Evolutionary conservation across 495 filamentous ascomycete genomes (phyloP), one percentile per base, ranked within the genome.

Genomic region (Neurospora sp.): DNA sequence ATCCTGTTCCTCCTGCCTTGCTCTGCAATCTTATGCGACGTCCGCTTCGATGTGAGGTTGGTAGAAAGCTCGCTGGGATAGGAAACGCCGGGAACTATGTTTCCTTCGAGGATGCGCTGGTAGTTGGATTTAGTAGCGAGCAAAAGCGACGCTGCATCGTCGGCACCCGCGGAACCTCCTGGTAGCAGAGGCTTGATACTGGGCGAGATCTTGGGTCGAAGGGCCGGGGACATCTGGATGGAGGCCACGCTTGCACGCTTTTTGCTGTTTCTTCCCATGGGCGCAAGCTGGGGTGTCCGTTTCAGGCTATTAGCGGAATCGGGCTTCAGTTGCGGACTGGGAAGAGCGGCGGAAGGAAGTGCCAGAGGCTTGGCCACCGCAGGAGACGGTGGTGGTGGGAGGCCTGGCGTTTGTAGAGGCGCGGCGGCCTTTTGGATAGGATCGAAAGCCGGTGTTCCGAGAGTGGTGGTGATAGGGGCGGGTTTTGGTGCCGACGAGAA

Each of bases 61-160:
- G 94, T 96, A 5, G 94, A 95, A 24, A 99, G 86, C 19, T 93
- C 91, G 76, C 93, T 92, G 0, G 96, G 96, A 75, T 97, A 99
- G 1, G 90, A 92, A 34, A 99, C 91, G 13, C 96, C 96, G 0
- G 93, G 93, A 5, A 97, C 89, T 59, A 92, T 89, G 48, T 91
- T 98, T 59, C 96, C 96, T 79, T 98, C 95, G 37, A 99, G 83
- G 71, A 99, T 96, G 78, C 97, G 96, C 79, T 99, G 96, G 78
- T 99, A 99, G 79, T 99, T 99, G 24, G 94, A 97, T 79, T 98
- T 98, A 39, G 92, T 92, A 13, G 95, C 93, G 31, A 99, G 86
- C 66, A 98, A 87, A 34, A 95, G 89, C 19, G 95, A 94, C 19
- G 94, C 93, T 1, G 92, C 89, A 75, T 96, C 86, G 69, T 89